phyloP scores from a whole-genome alignment of 306 rosid species.

The Hylodesmum podocarpum region DNA sequence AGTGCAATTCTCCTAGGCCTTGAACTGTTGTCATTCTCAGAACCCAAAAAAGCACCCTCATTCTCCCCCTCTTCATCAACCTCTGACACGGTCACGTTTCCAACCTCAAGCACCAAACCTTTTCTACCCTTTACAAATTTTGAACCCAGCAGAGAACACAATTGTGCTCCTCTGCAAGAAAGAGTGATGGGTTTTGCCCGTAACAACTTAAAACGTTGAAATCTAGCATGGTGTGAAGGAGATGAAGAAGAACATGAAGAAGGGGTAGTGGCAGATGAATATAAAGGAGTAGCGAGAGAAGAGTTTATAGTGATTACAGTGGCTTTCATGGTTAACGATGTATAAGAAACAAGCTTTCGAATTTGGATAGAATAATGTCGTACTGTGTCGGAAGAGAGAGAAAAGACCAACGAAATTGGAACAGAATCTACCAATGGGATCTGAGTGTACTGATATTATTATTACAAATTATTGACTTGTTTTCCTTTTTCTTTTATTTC shows the following conservation, averaged over 20 bases:
- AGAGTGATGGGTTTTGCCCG: slow-evolving; percentile 45
- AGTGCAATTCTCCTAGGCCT: slow-evolving; percentile 95
- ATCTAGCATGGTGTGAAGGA: slow-evolving; percentile 18
- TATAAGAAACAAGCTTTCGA: background rate
- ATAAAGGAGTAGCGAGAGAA: slow-evolving; percentile 47
- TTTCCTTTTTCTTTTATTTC: no score
- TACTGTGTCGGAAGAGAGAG: slow-evolving; percentile 2
- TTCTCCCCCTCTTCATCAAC: slow-evolving; percentile 48
- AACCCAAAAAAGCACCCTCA: slow-evolving; percentile 54
- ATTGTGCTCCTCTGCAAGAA: slow-evolving; percentile 28
- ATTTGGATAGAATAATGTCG: slow-evolving; percentile 19
- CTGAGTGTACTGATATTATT: background rate
- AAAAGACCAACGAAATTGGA: slow-evolving; percentile 9
- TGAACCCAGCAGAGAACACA: slow-evolving; percentile 31
- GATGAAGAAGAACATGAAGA: slow-evolving; percentile 1
- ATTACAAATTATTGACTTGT: background rate
- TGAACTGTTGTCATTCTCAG: slow-evolving; percentile 49
- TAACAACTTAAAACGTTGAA: slow-evolving; percentile 28
- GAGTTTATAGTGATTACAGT: slow-evolving; percentile 63
- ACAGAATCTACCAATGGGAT: slow-evolving; percentile 4
- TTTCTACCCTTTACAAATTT: slow-evolving; percentile 23
- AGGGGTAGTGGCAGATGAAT: slow-evolving; percentile 27
- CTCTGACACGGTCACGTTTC: slow-evolving; percentile 56
- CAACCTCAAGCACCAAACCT: slow-evolving; percentile 41
- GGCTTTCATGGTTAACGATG: slow-evolving; percentile 38